Evolutionary conservation across 805 yeast genomes (phyloP), one percentile per base, ranked within the genome.

Genomic region (Hanseniaspora jakobsenii): DNA sequence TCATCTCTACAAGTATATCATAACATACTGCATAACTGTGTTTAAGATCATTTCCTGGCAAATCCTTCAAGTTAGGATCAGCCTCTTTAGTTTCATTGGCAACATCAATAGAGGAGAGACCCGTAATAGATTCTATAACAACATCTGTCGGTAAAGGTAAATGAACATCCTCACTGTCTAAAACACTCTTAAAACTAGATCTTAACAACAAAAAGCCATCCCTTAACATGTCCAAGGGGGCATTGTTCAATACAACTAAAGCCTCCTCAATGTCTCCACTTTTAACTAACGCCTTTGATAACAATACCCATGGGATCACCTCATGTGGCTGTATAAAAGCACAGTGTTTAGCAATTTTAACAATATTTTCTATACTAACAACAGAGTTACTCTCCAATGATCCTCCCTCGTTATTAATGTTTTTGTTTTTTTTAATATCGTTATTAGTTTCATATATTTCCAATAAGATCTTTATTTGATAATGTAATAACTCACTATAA

Each of bases 61-160:
- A 63, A 47, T 72, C 75, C 13, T 68, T 55, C 48, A 82, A 66
- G 34, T 68, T 69, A 18, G 76, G 81, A 55, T 80, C 85, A 32
- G 79, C 71, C 44, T 70, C 66, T 37, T 68, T 66, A 58, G 79
- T 87, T 53, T 82, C 94, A 29, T 66, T 64, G 21, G 73, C 72
- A 32, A 82, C 75, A 46, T 76, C 81, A 44, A 66, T 66, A 34
- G 87, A 75, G 51, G 76, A 81, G 51, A 82, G 64, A 30, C 75
- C 70, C 3, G 82, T 67, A 3, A 82, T 87, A 41, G 77, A 82
- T 31, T 72, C 78, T 35, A 82, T 61, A 0, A 77, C 73, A 6
- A 78, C 89, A 61, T 81, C 91, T 26, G 70, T 65, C 3, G 94
- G 91, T 32, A 79, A 65, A 0, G 94, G 93, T 32, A 82, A 65